Evolutionary conservation across 106 monocot species (phyloP).

Genomic region (Gastrodia elata): DNA sequence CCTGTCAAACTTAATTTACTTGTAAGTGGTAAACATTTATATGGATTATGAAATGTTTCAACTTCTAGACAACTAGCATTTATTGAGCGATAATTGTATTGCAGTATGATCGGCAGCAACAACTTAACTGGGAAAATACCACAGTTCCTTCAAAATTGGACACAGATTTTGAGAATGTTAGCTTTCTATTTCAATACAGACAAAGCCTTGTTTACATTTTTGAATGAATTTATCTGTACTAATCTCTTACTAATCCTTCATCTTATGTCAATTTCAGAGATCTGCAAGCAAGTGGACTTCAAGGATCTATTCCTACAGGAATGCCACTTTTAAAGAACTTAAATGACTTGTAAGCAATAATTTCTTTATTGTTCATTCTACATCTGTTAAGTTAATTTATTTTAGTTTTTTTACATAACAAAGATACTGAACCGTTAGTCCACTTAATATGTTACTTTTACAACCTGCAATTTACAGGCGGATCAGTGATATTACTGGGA

Average conservation of each 20-base stretch:
- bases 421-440: neutral
- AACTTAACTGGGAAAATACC: conserved; percentile 10
- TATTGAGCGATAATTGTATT: neutral
- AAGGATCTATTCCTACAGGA: conserved; percentile 6
- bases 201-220: neutral
- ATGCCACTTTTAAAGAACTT: conserved; percentile 1
- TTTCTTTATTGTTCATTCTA: neutral
- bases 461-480: neutral
- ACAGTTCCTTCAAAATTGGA: conserved; percentile 8
- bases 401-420: neutral
- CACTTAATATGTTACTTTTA: neutral
- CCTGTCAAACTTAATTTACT: conserved; percentile 5
- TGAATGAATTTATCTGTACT: neutral
- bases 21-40: conserved; percentile 7
- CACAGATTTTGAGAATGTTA: conserved; percentile 7
- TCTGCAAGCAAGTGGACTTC: conserved; percentile 11
- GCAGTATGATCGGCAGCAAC: conserved; percentile 4
- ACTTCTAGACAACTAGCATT: neutral
- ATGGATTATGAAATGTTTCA: neutral
- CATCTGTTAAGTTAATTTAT: neutral
- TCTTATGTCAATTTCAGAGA: conserved; percentile 1
- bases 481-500: conserved; percentile 8
- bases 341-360: conserved; percentile 3
- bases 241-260: neutral
- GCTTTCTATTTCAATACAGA: neutral